Evolutionary conservation across 768 basidiomycete genomes (phyloP), one percentile per base, ranked within the genome.

Genomic region (Amanita thiersii): DNA sequence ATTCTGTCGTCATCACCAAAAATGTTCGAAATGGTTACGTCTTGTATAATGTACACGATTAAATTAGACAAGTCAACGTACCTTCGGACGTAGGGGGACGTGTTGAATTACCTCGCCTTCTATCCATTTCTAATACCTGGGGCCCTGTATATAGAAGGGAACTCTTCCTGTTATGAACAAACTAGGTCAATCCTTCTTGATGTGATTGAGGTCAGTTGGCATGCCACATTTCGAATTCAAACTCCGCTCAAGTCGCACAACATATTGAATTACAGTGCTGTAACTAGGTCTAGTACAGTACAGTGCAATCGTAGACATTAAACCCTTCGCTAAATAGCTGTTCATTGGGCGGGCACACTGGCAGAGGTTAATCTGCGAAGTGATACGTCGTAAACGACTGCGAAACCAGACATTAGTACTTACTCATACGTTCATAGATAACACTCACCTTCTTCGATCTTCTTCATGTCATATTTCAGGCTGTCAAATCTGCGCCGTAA

Each of bases 351-450:
- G 14, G n/a, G 4, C 30, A 17, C n/a, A 15, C 29, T 20, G 14
- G 29, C 14, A 9, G 37, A 39, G 29, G 44, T 20, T 31, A 89
- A 64, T 50, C 78, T 86, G 28, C 87, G 71, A 24, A 90, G 61
- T 25, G 86, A 86, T 11, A 90, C 77, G 56, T 90, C 87, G 52
- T 90, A 90, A 1, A 89, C 87, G 37, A 90, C 86, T 90, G 47
- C 15, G 43, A 26, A 15, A 19, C 14, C 31, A 18, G 21, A 28
- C 19, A 10, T 7, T 14, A 37, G 40, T 32, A 15, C n/a, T 23
- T 18, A 21, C 34, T 42, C 28, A 40, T 34, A 23, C 25, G 11
- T 24, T 25, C 19, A 20, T 37, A 40, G n/a, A 18, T 20, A 21
- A 50, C 66, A 36, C 43, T 36, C 19, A 75, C 87, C 86, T 79